Base-by-base conservation (phyloP, 1,284 basidiomycete species). In the Ganoderma sinense region DNA sequence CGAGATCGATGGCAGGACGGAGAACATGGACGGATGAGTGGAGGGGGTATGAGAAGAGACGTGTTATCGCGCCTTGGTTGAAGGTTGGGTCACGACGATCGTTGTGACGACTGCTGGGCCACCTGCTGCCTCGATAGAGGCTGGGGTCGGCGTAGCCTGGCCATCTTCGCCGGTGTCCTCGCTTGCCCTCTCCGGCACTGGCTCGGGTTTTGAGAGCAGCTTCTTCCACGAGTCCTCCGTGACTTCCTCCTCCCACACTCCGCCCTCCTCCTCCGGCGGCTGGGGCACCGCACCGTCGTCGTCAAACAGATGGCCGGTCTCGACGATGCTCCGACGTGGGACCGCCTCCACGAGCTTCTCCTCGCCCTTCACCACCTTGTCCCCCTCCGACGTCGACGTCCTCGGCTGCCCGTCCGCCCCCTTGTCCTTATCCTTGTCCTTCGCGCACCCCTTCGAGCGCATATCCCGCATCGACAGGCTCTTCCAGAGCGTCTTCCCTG, bases 401-500 rank as follows among this genome's bases (percentile, higher is more conserved):
- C 40, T 23, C 41, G 36, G 62, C 29, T 53, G 51, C 20, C 45
- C 55, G 4, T n/a, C 64, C 31, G 40, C 40, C 43, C 53, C 55
- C 29, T 26, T 10, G 36, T 36, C 48, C 56, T 29, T 56, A 2
- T 8, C 56, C 56, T 41, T 48, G 29, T 56, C 53, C 48, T 29
- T 53, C 10, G 26, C 59, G 48, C 26, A 31, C 61, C 70, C 71
- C 62, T 67, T 70, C 36, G 43, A 6, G 16, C 73, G 70, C 45
- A 74, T 64, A n/a, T 75, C 69, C 55, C 74, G 75, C 69, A 71
- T 69, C 36, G 78, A 78, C 61, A 78, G 67, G 48, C 75, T 74
- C 65, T 75, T 71, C 74, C 75, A 78, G 13, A 80, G 68, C 29
- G 69, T 68, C 71, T 74, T 74, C 26, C 75, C 75, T 20, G 77